Evolutionary conservation across 805 yeast genomes (phyloP).

Genomic region (Starmerella roubikii): DNA sequence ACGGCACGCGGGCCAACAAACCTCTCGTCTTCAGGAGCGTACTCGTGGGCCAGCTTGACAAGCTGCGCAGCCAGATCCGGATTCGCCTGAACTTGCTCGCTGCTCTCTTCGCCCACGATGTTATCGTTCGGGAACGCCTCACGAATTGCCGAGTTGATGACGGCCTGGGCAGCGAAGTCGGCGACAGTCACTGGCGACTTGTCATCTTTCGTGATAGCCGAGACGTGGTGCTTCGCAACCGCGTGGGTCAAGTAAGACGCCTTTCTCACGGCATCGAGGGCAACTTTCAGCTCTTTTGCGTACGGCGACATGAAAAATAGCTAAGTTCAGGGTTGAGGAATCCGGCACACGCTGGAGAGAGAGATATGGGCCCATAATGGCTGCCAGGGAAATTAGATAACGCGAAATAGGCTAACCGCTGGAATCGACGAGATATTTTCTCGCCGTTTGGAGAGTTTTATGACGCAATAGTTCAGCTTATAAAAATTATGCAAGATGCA

Average conservation of each 20-base stretch:
- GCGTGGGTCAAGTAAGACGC: slow-evolving; percentile 68
- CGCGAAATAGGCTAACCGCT: too few species aligned
- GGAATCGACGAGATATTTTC: too few species aligned
- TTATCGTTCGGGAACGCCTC: slow-evolving; percentile 71
- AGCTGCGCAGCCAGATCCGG: slow-evolving; percentile 40
- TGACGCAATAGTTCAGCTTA: too few species aligned
- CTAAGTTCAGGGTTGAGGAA: too few species aligned
- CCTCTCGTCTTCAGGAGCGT: slow-evolving; percentile 29
- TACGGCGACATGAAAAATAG: slow-evolving; percentile 2
- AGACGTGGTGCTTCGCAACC: slow-evolving; percentile 27
- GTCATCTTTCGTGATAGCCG: slow-evolving; percentile 58
- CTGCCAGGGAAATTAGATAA: too few species aligned
- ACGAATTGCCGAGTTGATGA: slow-evolving; percentile 70
- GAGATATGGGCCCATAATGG: too few species aligned
- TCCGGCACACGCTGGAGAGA: too few species aligned
- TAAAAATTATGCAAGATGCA: too few species aligned
- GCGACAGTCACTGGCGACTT: slow-evolving; percentile 91
- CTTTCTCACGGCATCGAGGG: slow-evolving; percentile 78
- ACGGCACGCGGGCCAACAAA: slow-evolving; percentile 17
- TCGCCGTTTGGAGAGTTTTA: too few species aligned
- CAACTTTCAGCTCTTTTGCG: slow-evolving; percentile 52
- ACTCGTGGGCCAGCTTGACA: slow-evolving; percentile 42
- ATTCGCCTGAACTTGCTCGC: slow-evolving; percentile 48
- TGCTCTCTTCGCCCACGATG: slow-evolving; percentile 90
- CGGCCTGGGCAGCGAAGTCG: slow-evolving; percentile 92